Conservation (phyloP, 345 rosid species). For the Abelmoschus esculentus region DNA sequence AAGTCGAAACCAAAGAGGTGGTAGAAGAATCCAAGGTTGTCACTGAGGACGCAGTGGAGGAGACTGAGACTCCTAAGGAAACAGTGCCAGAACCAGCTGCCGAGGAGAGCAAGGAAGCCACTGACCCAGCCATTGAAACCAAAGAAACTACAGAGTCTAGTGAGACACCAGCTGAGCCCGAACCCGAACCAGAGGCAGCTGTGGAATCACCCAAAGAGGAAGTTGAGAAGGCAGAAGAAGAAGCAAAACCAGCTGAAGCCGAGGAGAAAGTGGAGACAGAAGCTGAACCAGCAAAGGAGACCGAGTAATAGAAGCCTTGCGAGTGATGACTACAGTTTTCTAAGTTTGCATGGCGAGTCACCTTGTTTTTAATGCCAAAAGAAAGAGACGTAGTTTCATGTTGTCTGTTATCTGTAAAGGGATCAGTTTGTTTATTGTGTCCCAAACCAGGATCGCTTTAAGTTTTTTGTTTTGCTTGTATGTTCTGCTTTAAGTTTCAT, state of each 20-base stretch:
- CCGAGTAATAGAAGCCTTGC: constrained; percentile 17
- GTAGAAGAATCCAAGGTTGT: constrained; percentile 26
- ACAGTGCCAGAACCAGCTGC: constrained; percentile 15
- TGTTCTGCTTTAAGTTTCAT: no score
- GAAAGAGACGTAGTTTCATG: not conserved
- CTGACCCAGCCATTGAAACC: constrained; percentile 9
- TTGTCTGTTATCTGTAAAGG: not conserved
- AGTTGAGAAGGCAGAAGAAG: constrained; percentile 16
- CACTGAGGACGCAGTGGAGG: constrained; percentile 28
- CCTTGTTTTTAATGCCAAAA: not conserved
- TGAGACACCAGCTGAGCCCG: not conserved
- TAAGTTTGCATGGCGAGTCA: constrained; percentile 16
- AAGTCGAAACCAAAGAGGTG: constrained; percentile 24
- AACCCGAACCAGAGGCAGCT: constrained; percentile 7
- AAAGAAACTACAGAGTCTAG: constrained; percentile 15
- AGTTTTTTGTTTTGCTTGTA: not conserved
- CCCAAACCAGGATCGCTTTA: not conserved
- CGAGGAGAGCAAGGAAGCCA: constrained; percentile 11
- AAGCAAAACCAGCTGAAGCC: constrained; percentile 16
- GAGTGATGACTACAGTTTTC: not conserved
- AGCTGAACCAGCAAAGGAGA: constrained; percentile 18
- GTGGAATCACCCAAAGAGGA: constrained; percentile 25
- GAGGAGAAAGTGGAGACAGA: not conserved
- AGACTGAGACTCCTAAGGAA: constrained; percentile 17
- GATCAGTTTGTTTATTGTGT: not conserved